Evolutionary conservation across 441 rosid genomes (phyloP).

Genomic region (Arabidopsis hybrid): DNA sequence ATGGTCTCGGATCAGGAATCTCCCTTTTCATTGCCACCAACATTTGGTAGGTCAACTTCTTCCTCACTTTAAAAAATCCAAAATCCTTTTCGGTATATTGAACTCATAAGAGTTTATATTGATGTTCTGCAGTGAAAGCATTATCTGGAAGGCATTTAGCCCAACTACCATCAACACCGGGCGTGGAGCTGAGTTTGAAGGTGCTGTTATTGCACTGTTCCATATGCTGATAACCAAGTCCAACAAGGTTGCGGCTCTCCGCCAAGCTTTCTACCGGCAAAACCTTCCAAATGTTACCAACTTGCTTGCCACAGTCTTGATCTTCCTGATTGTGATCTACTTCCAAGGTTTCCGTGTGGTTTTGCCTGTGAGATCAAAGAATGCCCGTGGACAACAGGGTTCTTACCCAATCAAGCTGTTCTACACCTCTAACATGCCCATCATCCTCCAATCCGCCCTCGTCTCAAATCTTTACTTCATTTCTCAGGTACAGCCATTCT

Average conservation of each 20-base stretch:
- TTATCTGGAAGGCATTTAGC: constrained; percentile 97
- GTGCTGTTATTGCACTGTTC: constrained; percentile 91
- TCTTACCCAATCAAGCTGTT: constrained; percentile 84
- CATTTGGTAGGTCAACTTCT: constrained; percentile 55
- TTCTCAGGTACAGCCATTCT: constrained; percentile 70
- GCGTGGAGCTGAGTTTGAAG: constrained; percentile 98
- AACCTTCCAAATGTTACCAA: constrained; percentile 94
- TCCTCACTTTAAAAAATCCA: not conserved
- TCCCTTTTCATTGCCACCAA: constrained; percentile 81
- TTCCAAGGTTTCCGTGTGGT: constrained; percentile 52
- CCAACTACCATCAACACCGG: constrained; percentile 98
- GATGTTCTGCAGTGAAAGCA: constrained; percentile 62
- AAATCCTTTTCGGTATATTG: not conserved
- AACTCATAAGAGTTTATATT: not conserved
- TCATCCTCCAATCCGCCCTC: constrained; percentile 89
- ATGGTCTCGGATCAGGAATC: constrained; percentile 82
- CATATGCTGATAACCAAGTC: constrained; percentile 84
- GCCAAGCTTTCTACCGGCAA: constrained; percentile 96
- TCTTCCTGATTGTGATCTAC: constrained; percentile 58
- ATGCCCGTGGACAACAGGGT: constrained; percentile 72
- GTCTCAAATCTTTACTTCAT: constrained; percentile 93
- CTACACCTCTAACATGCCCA: constrained; percentile 80
- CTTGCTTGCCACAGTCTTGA: constrained; percentile 76
- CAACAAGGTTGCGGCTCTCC: constrained; percentile 83
- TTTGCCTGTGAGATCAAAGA: constrained; percentile 49